Evolutionary conservation across 2,329 filamentous ascomycete genomes (phyloP), one percentile per base, ranked within the genome.

Genomic region (Pseudogymnoascus sp.): DNA sequence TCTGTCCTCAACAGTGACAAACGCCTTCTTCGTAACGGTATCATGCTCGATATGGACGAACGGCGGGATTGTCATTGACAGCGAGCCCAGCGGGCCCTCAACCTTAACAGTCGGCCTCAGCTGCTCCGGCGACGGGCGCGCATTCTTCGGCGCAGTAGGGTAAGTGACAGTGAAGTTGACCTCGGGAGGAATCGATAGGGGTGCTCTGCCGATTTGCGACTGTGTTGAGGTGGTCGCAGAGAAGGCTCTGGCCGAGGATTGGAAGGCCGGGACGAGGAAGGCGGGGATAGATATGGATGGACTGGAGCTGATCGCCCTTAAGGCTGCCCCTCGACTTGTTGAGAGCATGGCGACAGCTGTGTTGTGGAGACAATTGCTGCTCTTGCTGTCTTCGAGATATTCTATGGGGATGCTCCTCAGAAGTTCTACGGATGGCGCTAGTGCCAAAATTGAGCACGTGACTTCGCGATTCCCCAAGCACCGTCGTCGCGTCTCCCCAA

Each of bases 141-240:
- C 63, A 65, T 66, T 68, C 60, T 68, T 70, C 23, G 38, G 60
- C 28, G 60, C 59, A 14, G 66, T 43, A 5, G 87, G 84, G 65
- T 91, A 83, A 65, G 89, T 83, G 64, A 93, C 78, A 9, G 84
- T 78, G 43, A 99, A 81, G 61, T 88, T 88, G 63, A 99, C 95
- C 66, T 91, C 90, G 0, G 90, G 88, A 0, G 93, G 93, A 34
- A 96, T 82, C 62, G 90, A 87, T 62, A 96, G 84, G 23, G 90
- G 84, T 65, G 89, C 89, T 69, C 86, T 84, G 70, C 95, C 95
- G 66, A 99, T 88, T 81, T 97, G 95, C 49, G 93, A 97, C 64
- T 81, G 77, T 69, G 82, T 81, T 73, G 77, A 76, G 62, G 85
- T 74, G 46, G 90, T 88, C 43, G 86, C 87, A 63, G 90, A 93